Conservation (phyloP, 805 yeast genomes). For the Kluyveromyces nonfermentans region DNA sequence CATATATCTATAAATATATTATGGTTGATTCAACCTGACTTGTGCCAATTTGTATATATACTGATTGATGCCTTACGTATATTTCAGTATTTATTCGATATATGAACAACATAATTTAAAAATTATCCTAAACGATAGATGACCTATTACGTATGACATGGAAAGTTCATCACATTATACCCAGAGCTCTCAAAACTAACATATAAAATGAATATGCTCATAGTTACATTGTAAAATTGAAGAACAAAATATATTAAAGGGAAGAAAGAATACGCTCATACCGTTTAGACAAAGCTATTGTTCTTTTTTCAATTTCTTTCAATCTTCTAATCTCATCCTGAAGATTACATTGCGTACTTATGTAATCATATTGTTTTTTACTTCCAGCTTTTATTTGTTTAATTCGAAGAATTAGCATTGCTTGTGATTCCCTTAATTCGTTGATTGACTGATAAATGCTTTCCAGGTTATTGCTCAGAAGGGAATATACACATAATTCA, state of each 20-base stretch:
- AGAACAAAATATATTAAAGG: neutral
- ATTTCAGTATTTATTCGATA: no score
- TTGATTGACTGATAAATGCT: conserved; percentile 25
- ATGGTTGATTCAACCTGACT: neutral
- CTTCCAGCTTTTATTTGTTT: conserved; percentile 17
- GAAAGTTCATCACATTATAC: no score
- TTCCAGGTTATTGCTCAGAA: conserved; percentile 24
- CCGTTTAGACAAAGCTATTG: conserved; percentile 7
- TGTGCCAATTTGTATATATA: no score
- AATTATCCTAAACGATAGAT: no score
- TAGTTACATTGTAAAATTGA: no score
- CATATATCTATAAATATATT: neutral
- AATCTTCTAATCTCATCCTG: conserved; percentile 6
- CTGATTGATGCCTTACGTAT: neutral
- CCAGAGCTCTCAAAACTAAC: no score
- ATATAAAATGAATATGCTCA: no score
- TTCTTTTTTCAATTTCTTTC: conserved; percentile 11
- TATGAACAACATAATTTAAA: no score
- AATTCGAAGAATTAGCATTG: conserved; percentile 20
- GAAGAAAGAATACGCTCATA: conserved; percentile 5
- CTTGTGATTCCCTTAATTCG: conserved; percentile 26
- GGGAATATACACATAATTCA: conserved; percentile 24
- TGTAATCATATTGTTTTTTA: conserved; percentile 13
- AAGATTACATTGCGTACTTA: conserved; percentile 11
- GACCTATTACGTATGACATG: no score